Evolutionary conservation across 176 grass and related monocot species (phyloP).

Genomic region (sorghum (Sorghum bicolor)): DNA sequence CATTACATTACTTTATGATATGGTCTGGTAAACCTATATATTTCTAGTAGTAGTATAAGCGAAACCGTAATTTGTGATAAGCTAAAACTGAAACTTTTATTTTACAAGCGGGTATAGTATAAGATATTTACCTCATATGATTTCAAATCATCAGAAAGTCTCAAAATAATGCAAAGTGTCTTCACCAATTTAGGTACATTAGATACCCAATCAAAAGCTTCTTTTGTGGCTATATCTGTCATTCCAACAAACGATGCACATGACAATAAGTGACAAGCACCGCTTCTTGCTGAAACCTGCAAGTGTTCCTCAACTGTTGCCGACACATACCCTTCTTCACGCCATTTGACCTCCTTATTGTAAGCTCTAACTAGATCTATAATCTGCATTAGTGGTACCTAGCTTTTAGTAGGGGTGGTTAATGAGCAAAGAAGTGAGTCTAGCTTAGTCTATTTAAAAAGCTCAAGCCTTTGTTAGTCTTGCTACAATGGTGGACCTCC

Average conservation of each 20-base stretch:
- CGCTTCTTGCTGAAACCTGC: neutral
- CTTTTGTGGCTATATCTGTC: neutral
- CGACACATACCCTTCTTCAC: neutral
- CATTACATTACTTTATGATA: neutral
- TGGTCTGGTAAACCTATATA: neutral
- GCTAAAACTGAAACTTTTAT: neutral
- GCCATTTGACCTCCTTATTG: neutral
- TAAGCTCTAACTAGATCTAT: conserved; percentile 5
- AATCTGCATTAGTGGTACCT: neutral
- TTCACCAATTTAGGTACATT: neutral
- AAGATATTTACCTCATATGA: neutral
- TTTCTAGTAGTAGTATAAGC: no score
- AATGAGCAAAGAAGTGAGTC: neutral
- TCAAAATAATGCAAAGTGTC: neutral
- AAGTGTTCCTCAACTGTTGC: neutral
- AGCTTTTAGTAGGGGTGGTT: neutral
- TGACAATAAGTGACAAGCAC: neutral
- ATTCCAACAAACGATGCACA: neutral
- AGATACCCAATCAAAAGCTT: neutral
- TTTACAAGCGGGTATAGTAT: neutral
- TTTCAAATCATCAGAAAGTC: neutral
- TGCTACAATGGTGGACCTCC: no score
- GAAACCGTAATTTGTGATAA: no score
- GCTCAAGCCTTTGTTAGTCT: no score
- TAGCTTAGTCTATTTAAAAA: no score